These are phyloP conservation scores for Penicillium sp. DNA, from an alignment of 2,329 filamentous ascomycete species.

Conservation along the genomic window DNA sequence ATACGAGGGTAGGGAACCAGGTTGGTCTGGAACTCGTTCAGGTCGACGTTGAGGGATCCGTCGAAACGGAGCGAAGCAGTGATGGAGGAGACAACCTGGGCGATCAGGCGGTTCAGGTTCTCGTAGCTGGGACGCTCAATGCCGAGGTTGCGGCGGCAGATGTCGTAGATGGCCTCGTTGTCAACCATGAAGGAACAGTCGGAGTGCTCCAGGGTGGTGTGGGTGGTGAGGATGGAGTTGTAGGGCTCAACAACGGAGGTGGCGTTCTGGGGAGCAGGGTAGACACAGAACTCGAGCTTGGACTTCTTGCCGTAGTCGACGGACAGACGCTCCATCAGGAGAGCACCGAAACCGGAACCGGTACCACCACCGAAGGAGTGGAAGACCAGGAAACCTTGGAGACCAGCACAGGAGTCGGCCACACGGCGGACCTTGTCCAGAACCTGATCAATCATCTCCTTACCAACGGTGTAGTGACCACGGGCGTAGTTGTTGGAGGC, in stretches of 20 bases:
- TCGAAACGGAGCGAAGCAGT: conserved; percentile 98
- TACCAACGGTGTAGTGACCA: conserved; percentile 99
- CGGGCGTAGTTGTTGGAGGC: conserved; percentile 99
- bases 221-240: conserved; percentile 98
- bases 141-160: conserved; percentile 95
- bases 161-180: conserved; percentile 99
- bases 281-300: conserved; percentile 99
- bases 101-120: conserved; percentile 98
- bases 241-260: conserved; percentile 99
- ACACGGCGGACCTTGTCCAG: conserved; percentile 97
- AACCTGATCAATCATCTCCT: conserved; percentile 98
- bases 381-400: conserved; percentile 99
- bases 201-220: conserved; percentile 98
- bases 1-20: conserved; percentile 98
- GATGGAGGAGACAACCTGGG: conserved; percentile 98
- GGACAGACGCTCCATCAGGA: conserved; percentile 97
- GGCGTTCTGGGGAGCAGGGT: conserved; percentile 94
- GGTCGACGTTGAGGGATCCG: conserved; percentile 96
- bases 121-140: conserved; percentile 98
- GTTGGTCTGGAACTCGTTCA: conserved; percentile 99
- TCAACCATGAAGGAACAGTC: conserved; percentile 99
- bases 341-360: conserved; percentile 95
- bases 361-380: conserved; percentile 99
- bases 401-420: conserved; percentile 95
- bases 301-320: conserved; percentile 99